phyloP scores from a whole-genome alignment of 352 stramenopile genomes.

The Blastocystis sp. region DNA sequence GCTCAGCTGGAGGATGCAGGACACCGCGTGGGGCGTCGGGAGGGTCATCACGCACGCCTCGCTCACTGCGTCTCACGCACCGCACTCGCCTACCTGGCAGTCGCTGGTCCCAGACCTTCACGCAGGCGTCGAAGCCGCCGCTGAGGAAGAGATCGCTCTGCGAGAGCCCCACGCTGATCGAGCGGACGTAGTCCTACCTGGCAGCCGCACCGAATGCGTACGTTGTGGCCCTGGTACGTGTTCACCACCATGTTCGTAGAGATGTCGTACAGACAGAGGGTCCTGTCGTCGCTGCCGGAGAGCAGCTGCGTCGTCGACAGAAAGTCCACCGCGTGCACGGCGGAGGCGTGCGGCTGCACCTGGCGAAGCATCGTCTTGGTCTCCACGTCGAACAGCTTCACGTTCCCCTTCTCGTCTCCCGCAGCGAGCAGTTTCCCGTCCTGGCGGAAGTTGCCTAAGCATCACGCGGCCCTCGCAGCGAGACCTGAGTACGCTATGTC shows the following conservation, averaged over 20 bases:
- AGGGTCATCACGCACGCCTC: constrained; percentile 19
- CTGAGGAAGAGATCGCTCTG: constrained; percentile 30
- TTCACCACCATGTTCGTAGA: constrained; percentile 50
- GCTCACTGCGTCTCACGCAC: neutral
- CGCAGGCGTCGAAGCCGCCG: constrained; percentile 42
- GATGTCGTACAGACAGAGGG: constrained; percentile 56
- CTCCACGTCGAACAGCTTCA: constrained; percentile 59
- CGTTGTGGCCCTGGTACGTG: constrained; percentile 42
- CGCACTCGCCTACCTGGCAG: neutral
- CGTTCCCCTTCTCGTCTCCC: constrained; percentile 53
- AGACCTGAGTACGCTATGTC: constrained; percentile 59
- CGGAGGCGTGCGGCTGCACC: neutral
- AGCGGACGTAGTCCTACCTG: constrained; percentile 54
- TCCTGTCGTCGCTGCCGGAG: constrained; percentile 53
- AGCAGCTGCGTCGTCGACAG: constrained; percentile 28
- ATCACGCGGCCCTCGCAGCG: neutral
- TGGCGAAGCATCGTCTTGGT: constrained; percentile 58
- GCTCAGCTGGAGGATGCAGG: constrained; percentile 8
- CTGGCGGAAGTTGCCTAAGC: constrained; percentile 14
- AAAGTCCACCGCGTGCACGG: constrained; percentile 30
- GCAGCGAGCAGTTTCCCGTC: constrained; percentile 50
- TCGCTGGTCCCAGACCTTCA: constrained; percentile 59
- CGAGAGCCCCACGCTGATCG: neutral
- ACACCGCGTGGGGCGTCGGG: neutral
- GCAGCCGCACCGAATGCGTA: neutral